Percentiles rank a stretch among this genome's conserved stretches.
phyloP scores from a whole-genome alignment of 306 rosid genomes.

The Cucurbita ficifolia region DNA sequence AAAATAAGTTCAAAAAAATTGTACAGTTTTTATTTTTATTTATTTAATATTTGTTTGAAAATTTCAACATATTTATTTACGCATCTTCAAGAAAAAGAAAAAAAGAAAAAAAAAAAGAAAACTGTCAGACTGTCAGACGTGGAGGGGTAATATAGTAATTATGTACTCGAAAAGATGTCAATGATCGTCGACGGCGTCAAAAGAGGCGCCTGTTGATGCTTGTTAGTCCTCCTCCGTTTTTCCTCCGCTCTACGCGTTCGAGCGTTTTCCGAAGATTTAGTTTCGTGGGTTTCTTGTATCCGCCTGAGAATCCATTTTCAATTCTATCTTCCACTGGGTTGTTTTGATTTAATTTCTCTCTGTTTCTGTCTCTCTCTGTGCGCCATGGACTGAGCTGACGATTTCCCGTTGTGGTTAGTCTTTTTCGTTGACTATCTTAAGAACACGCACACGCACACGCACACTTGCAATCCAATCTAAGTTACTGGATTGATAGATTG shows the following conservation, averaged over 20 bases:
- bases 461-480: not conserved
- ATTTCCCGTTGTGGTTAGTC: not conserved
- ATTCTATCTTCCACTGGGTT: not conserved
- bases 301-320: not conserved
- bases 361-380: not conserved
- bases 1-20: too few relatives aligned
- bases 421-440: not conserved
- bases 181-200: slow-evolving; percentile 4
- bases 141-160: slow-evolving; percentile 2
- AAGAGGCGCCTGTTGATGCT: not conserved
- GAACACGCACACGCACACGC: not conserved
- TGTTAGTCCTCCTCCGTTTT: not conserved
- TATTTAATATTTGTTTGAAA: too few relatives aligned
- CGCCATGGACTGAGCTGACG: not conserved
- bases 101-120: not conserved
- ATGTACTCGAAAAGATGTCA: not conserved
- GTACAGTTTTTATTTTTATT: too few relatives aligned
- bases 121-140: not conserved
- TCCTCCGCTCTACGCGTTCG: not conserved
- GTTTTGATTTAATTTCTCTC: not conserved
- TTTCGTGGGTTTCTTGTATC: not conserved
- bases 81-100: not conserved
- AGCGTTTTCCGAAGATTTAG: not conserved
- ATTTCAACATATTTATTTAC: not conserved
- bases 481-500: not conserved